Conservation (phyloP, 768 basidiomycete genomes). For the Vishniacozyma victoriae region DNA sequence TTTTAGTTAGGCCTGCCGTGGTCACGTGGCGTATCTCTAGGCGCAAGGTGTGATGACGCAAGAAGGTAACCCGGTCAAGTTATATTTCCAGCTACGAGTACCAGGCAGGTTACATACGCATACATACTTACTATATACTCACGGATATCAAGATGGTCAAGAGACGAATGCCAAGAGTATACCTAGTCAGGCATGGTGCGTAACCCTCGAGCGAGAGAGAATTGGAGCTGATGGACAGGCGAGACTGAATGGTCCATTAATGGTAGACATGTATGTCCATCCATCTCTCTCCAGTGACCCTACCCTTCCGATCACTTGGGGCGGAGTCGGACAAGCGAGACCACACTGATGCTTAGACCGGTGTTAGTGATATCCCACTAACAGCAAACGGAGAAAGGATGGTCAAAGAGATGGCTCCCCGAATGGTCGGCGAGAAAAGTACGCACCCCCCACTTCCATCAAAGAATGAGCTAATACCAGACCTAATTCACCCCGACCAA, state of each 20-base stretch:
- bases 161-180: slow-evolving; percentile 61
- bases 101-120: no score
- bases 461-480: slow-evolving; percentile 49
- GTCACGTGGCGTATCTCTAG: no score
- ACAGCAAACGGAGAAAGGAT: slow-evolving; percentile 68
- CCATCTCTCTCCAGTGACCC: neutral
- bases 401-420: slow-evolving; percentile 59
- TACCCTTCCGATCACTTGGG: slow-evolving; percentile 5
- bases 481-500: slow-evolving; percentile 70
- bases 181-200: slow-evolving; percentile 72
- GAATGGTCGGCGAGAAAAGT: slow-evolving; percentile 74
- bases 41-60: no score
- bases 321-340: neutral
- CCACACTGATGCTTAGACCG: slow-evolving; percentile 57
- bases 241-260: slow-evolving; percentile 93
- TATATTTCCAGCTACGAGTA: no score
- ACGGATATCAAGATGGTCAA: slow-evolving; percentile 6
- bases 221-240: slow-evolving; percentile 50
- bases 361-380: slow-evolving; percentile 78
- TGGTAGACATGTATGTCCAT: slow-evolving; percentile 50
- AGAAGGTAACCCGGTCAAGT: no score
- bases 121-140: no score
- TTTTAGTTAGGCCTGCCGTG: no score
- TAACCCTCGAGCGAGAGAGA: neutral
- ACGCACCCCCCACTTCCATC: slow-evolving; percentile 44